Conservation (phyloP, 371 early-diverging fungal genomes). For the Mucor velutinosus region DNA sequence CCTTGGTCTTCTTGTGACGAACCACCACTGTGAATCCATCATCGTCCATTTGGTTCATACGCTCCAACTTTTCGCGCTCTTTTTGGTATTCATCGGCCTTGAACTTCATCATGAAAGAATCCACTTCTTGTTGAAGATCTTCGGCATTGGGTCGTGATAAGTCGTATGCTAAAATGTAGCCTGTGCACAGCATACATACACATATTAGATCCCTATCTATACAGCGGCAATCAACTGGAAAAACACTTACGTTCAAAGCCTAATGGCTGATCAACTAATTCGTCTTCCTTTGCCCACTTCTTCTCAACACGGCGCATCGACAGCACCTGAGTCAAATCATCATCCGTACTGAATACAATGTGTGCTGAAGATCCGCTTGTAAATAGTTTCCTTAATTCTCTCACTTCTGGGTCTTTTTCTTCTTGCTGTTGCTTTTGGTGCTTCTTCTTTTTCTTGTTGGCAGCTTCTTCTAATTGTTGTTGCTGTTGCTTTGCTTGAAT, state of each 20-base stretch:
- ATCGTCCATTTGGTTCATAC: constrained; percentile 85
- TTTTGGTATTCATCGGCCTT: constrained; percentile 79
- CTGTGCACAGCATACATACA: constrained; percentile 11
- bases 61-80: constrained; percentile 61
- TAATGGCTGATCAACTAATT: constrained; percentile 46
- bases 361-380: constrained; percentile 71
- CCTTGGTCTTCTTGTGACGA: constrained; percentile 61
- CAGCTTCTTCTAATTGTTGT: constrained; percentile 20
- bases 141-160: constrained; percentile 59
- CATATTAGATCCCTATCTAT: neutral
- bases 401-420: constrained; percentile 5
- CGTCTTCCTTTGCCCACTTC: constrained; percentile 62
- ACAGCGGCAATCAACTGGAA: no score
- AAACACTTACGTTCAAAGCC: constrained; percentile 55
- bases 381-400: constrained; percentile 39
- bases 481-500: constrained; percentile 29
- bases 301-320: constrained; percentile 63
- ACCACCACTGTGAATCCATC: constrained; percentile 93
- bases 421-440: constrained; percentile 25
- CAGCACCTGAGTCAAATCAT: constrained; percentile 64
- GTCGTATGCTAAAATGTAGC: constrained; percentile 47
- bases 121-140: constrained; percentile 64
- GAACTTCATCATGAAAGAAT: constrained; percentile 77
- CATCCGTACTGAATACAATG: constrained; percentile 73
- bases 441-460: constrained; percentile 23